Base-by-base conservation (phyloP, 2,329 filamentous ascomycete genomes). In the Fusarium keratoplasticum region DNA sequence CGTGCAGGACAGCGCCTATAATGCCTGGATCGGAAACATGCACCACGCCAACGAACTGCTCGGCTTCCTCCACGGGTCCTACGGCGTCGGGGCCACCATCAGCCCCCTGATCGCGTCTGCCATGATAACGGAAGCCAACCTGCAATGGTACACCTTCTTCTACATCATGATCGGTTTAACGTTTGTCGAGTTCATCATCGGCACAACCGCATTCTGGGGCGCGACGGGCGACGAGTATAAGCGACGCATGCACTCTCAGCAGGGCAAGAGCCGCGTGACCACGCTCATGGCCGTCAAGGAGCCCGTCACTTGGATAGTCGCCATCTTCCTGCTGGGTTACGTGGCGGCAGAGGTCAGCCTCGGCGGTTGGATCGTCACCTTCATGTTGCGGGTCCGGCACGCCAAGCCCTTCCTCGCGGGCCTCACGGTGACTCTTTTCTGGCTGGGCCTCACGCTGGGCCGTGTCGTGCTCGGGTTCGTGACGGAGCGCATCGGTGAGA, bases 331-430 rank as follows among this genome's bases (percentile, higher is more conserved):
- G 16, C 87, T 97, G 6, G 90, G 90, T 10, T 97, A 97, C 77
- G 92, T 96, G 1, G 95, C 95, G 5, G 88, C 90, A 7, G 95
- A 97, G 82, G 92, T 95, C 69, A 90, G 90, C 1, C 84, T 95
- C 3, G 92, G 92, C 11, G 84, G 94, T 18, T 96, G 94, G 94
- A 92, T 97, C 71, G 92, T 94, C 58, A 92, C 92, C 1, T 97
- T 97, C 80, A 97, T 97, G 94, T 90, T 95, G n/a, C 86, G 89
- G 22, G 91, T 95, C 27, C 89, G 95, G 16, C 82, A 92, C 40
- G 94, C 91, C 5, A 87, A 86, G 27, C 85, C 90, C 0, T 96
- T 96, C 78, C 87, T 91, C 3, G 91, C 92, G 36, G 94, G 94
- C 4, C 90, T 96, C 84, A 91, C 90, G 0, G 92, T 91, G 0